Evolutionary conservation across 768 basidiomycete species (phyloP).

Genomic region (Amanita muscaria): DNA sequence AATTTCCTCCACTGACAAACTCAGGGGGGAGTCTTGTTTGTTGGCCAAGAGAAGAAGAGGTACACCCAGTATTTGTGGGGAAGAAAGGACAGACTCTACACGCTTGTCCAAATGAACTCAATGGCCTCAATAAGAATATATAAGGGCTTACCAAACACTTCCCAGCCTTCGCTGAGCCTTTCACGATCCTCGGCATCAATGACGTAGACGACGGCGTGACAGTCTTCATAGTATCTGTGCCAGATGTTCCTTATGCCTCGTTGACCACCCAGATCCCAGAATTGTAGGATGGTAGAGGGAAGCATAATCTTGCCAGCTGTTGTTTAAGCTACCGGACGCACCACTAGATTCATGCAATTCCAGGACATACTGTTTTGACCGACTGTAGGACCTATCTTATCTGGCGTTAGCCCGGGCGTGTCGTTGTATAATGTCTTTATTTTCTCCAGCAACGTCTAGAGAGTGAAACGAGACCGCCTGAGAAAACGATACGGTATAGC

Average conservation of each 20-base stretch:
- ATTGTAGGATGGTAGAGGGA: conserved; percentile 89
- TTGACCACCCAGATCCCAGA: conserved; percentile 97
- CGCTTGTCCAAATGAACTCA: conserved; percentile 13
- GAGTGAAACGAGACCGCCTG: too few relatives aligned
- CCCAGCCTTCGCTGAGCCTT: conserved; percentile 89
- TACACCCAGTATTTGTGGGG: conserved; percentile 83
- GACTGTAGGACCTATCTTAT: conserved; percentile 93
- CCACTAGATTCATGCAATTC: conserved; percentile 6
- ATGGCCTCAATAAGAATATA: not conserved
- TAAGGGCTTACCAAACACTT: conserved; percentile 79
- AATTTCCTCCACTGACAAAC: conserved; percentile 85
- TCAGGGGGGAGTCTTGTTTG: conserved; percentile 82
- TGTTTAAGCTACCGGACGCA: not conserved
- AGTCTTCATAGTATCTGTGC: conserved; percentile 92
- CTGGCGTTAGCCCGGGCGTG: conserved; percentile 77
- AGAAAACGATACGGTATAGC: too few relatives aligned
- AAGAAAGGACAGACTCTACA: conserved; percentile 75
- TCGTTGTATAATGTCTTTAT: conserved; percentile 91
- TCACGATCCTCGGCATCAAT: conserved; percentile 90
- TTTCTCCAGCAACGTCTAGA: conserved; percentile 79
- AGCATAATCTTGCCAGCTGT: conserved; percentile 88
- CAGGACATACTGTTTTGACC: conserved; percentile 84
- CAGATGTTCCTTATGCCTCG: conserved; percentile 90
- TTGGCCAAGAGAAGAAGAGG: conserved; percentile 91
- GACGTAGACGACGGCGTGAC: conserved; percentile 93